Conservation (phyloP, 805 yeast species). For the Nakazawaea peltata region DNA sequence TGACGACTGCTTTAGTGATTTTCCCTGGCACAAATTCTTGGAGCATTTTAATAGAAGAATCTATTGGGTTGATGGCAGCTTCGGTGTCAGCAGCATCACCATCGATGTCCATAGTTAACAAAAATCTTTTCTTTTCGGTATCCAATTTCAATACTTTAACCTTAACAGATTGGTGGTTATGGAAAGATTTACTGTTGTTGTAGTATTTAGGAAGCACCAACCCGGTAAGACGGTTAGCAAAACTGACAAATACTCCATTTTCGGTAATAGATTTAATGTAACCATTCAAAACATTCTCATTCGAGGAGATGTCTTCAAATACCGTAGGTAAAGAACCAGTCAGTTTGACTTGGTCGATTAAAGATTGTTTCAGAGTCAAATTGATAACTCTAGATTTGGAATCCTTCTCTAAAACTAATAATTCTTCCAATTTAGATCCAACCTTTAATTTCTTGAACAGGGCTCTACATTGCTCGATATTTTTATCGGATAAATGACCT, state of each 20-base stretch:
- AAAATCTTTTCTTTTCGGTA: slow-evolving; percentile 61
- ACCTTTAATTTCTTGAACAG: slow-evolving; percentile 51
- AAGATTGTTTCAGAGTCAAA: slow-evolving; percentile 55
- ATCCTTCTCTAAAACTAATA: slow-evolving; percentile 65
- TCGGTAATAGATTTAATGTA: slow-evolving; percentile 72
- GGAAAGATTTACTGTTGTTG: slow-evolving; percentile 41
- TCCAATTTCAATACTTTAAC: slow-evolving; percentile 63
- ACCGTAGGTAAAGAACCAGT: slow-evolving; percentile 43
- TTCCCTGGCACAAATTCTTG: slow-evolving; percentile 55
- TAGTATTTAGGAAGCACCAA: slow-evolving; percentile 72
- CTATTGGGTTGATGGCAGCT: slow-evolving; percentile 51
- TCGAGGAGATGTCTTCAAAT: slow-evolving; percentile 49
- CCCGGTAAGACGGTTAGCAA: slow-evolving; percentile 77
- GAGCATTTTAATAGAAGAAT: slow-evolving; percentile 35
- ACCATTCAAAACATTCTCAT: slow-evolving; percentile 51
- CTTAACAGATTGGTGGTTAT: slow-evolving; percentile 61
- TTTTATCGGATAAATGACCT: slow-evolving; percentile 74
- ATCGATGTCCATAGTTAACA: slow-evolving; percentile 47
- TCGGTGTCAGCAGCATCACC: slow-evolving; percentile 16
- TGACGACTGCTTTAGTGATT: slow-evolving; percentile 50
- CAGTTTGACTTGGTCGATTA: slow-evolving; percentile 55
- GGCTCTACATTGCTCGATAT: slow-evolving; percentile 65
- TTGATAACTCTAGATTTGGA: slow-evolving; percentile 50
- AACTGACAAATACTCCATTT: slow-evolving; percentile 76
- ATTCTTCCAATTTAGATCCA: slow-evolving; percentile 52